Base-by-base conservation (phyloP, 2,329 filamentous ascomycete genomes). In the Thelonectria discophora region DNA sequence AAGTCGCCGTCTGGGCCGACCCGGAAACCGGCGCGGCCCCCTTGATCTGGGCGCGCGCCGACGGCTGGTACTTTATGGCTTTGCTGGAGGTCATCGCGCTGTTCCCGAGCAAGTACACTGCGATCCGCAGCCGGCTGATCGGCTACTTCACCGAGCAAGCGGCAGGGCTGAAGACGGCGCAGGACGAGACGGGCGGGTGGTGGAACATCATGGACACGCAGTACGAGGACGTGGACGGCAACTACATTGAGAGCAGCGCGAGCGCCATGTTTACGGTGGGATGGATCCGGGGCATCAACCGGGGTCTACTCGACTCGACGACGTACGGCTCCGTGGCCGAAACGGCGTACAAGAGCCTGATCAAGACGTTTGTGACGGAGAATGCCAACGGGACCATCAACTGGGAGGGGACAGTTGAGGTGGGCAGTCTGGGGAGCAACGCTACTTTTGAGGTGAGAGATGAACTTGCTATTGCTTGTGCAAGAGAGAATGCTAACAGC, bases 191-290 rank as follows among this genome's bases (percentile, higher is more conserved):
- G 2, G 83, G 84, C 0, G 84, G 82, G 7, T 88, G 86, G 85
- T 88, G 84, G 82, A 74, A 87, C 53, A 76, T 88, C 45, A 84
- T 88, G 80, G 80, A 80, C 65, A 77, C 80, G 58, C 73, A 78
- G 24, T 81, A 83, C 56, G 78, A 80, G 0, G 80, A 78, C 1
- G 67, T 72, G 40, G 64, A 79, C 47, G 84, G 84, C 2, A 88
- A 89, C 72, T 89, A 85, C 71, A 82, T 88, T 49, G 84, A 89
- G 75, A 84, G 82, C 34, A 86, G 84, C 32, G 86, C 81, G 8
- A 83, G 82, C 2, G 85, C 84, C 3, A 85, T 88, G 81, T 88
- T 87, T 65, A 77, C 80, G 0, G 86, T 84, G 56, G 80, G 82
- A 0, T 73, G 86, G 62, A 70, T 86, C 12, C 82, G 79, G 64